Conservation (phyloP, 768 basidiomycete genomes). For the Pisolithus tinctorius region DNA sequence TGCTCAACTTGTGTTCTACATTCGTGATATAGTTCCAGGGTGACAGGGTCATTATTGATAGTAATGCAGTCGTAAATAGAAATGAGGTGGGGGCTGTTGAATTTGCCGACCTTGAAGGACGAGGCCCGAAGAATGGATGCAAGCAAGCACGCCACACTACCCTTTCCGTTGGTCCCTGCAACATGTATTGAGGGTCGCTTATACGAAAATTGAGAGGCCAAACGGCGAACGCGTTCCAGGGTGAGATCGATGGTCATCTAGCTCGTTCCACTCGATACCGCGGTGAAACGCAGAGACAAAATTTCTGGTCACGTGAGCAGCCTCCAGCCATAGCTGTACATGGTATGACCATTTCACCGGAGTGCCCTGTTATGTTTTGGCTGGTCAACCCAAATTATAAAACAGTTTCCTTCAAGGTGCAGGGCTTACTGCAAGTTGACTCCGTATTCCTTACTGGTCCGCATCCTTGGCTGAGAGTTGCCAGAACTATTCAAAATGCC, state of each 20-base stretch:
- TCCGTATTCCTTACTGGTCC: background rate
- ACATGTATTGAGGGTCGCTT: slow-evolving; percentile 83
- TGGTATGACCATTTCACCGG: background rate
- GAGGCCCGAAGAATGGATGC: slow-evolving; percentile 65
- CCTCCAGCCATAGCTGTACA: background rate
- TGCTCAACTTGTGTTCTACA: slow-evolving; percentile 43
- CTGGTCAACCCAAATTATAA: no score
- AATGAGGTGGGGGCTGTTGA: slow-evolving; percentile 90
- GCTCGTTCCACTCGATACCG: no score
- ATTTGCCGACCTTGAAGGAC: slow-evolving; percentile 63
- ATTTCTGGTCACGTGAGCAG: background rate
- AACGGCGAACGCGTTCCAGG: slow-evolving; percentile 47
- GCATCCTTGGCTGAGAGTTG: no score
- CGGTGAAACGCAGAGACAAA: background rate
- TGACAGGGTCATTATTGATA: slow-evolving; percentile 53
- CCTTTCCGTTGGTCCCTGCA: slow-evolving; percentile 96
- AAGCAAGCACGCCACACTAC: slow-evolving; percentile 80
- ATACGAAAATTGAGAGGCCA: slow-evolving; percentile 52
- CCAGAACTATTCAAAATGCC: background rate
- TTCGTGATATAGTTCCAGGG: slow-evolving; percentile 37
- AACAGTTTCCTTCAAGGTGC: no score
- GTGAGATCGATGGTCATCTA: slow-evolving; percentile 66
- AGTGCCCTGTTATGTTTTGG: no score
- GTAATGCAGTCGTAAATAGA: slow-evolving; percentile 69
- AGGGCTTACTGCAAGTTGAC: no score